phyloP scores from a whole-genome alignment of 75 land plant species.

The Pinus taeda region DNA sequence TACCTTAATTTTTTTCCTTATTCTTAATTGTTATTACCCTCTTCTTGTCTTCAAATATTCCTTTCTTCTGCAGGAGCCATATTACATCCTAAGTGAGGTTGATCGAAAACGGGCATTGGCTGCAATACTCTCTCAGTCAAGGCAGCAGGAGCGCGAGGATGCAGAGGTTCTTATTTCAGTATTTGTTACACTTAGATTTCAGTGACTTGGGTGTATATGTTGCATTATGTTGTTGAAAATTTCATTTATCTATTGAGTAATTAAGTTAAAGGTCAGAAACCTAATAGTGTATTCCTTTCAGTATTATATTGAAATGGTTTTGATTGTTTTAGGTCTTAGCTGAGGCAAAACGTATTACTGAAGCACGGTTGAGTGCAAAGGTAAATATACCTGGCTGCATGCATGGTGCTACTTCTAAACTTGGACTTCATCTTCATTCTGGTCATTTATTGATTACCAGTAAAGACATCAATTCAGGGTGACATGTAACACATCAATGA shows the following conservation, averaged over 20 bases:
- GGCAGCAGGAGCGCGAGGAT: constrained; percentile 87
- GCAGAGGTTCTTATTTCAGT: constrained; percentile 52
- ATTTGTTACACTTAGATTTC: neutral
- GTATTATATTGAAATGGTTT: neutral
- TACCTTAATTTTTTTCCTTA: neutral
- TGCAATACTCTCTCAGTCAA: constrained; percentile 72
- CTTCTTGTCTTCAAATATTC: constrained; percentile 2
- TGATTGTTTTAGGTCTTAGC: constrained; percentile 59
- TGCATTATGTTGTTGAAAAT: neutral
- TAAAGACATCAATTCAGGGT: neutral
- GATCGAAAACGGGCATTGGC: constrained; percentile 87
- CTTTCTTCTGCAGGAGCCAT: constrained; percentile 56
- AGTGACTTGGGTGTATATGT: neutral
- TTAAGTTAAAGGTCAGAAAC: neutral
- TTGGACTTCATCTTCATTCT: neutral
- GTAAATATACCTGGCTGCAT: constrained; percentile 24
- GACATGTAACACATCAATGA: neutral
- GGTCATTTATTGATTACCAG: neutral
- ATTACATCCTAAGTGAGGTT: constrained; percentile 61
- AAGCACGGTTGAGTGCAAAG: constrained; percentile 56
- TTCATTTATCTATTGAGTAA: neutral
- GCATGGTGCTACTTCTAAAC: neutral
- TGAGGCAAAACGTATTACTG: constrained; percentile 82
- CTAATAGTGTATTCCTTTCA: neutral
- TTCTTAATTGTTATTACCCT: constrained; percentile 7